phyloP scores from a whole-genome alignment of 208 protist species.

The Acanthamoeba triangularis region DNA sequence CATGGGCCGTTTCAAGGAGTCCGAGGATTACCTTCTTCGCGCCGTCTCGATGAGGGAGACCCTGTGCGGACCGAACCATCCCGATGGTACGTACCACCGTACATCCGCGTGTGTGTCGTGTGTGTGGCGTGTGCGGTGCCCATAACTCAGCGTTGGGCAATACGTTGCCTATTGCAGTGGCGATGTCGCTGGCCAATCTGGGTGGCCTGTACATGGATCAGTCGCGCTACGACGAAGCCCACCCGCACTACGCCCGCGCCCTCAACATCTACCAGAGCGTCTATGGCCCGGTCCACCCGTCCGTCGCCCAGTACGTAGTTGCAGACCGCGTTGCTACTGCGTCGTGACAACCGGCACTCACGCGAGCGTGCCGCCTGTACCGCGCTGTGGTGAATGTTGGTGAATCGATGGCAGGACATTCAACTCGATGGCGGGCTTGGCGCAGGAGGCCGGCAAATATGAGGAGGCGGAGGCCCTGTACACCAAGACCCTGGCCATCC shows the following conservation, averaged over 20 bases:
- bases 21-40: conserved; percentile 42
- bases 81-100: not conserved
- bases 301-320: conserved; percentile 53
- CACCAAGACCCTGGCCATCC: not conserved
- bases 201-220: conserved; percentile 63
- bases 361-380: not conserved
- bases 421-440: conserved; percentile 49
- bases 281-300: conserved; percentile 65
- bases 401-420: not conserved
- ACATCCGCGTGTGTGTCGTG: not conserved
- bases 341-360: too few relatives aligned
- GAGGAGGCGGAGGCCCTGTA: conserved; percentile 59
- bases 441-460: conserved; percentile 60
- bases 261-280: conserved; percentile 75
- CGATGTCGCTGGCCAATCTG: conserved; percentile 36
- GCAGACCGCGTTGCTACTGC: not conserved
- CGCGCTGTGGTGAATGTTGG: not conserved
- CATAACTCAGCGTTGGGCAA: too few relatives aligned
- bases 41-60: conserved; percentile 46
- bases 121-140: too few relatives aligned
- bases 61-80: conserved; percentile 33
- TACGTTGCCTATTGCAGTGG: not conserved
- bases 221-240: conserved; percentile 30
- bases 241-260: conserved; percentile 23
- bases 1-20: conserved; percentile 57